Percentiles rank a stretch among this genome's conserved stretches.
Conservation (phyloP, 1,284 basidiomycete genomes). For the Marasmius sp. region DNA sequence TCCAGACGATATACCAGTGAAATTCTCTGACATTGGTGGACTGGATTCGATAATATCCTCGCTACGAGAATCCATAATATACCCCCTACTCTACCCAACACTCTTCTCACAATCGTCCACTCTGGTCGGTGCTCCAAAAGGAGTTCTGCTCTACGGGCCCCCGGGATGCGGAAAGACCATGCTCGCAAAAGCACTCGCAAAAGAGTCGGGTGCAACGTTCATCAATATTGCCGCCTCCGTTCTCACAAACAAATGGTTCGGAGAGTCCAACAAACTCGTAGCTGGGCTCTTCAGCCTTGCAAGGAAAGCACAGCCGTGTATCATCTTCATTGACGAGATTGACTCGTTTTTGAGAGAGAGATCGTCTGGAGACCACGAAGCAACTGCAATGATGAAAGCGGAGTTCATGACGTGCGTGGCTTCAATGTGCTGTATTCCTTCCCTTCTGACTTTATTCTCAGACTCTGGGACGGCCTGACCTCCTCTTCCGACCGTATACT, state of each 20-base stretch:
- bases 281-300: conserved; percentile 91
- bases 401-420: conserved; percentile 94
- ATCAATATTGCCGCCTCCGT: conserved; percentile 86
- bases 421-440: not conserved
- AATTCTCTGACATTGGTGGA: conserved; percentile 90
- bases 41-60: conserved; percentile 91
- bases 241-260: conserved; percentile 94
- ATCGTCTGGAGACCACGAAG: conserved; percentile 90
- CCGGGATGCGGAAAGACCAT: conserved; percentile 95
- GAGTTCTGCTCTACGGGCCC: conserved; percentile 86
- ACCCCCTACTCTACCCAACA: conserved; percentile 90
- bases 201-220: conserved; percentile 96
- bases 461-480: conserved; percentile 95
- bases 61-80: conserved; percentile 94
- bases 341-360: conserved; percentile 94
- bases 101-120: conserved; percentile 80
- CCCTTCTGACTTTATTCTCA: conserved; percentile 28
- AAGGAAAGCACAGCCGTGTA: conserved; percentile 78
- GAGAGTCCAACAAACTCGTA: conserved; percentile 97
- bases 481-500: conserved; percentile 85
- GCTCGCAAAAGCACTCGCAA: conserved; percentile 93
- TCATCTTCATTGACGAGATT: conserved; percentile 97
- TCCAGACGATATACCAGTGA: conserved; percentile 78
- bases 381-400: conserved; percentile 99
- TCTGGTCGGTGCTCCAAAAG: conserved; percentile 73